These are phyloP conservation scores for Candida freyschussii DNA, from an alignment of 1,139 yeast genomes.

Conservation along the genomic window DNA sequence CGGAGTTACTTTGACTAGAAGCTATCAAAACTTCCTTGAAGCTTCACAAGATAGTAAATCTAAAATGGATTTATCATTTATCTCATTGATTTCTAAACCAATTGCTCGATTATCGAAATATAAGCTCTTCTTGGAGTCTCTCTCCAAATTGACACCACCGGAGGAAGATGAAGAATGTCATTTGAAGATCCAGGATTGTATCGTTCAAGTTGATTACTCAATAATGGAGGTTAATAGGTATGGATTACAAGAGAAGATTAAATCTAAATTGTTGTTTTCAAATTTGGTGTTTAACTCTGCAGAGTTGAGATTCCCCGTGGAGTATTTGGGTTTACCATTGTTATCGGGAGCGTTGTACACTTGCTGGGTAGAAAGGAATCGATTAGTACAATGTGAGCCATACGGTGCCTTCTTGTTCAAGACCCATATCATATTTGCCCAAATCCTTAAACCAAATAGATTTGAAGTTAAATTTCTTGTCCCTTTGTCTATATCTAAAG, in stretches of 20 bases:
- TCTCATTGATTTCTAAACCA: conserved; percentile 51
- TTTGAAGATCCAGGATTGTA: conserved; percentile 20
- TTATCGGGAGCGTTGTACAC: conserved; percentile 38
- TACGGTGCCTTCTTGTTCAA: conserved; percentile 46
- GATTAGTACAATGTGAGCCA: conserved; percentile 23
- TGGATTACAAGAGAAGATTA: conserved; percentile 22
- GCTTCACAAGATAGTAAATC: conserved; percentile 35
- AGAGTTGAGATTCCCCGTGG: conserved; percentile 25
- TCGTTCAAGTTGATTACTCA: conserved; percentile 21
- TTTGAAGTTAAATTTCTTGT: conserved; percentile 41
- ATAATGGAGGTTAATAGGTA: conserved; percentile 23
- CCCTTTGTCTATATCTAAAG: conserved; percentile 38
- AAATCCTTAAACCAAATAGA: conserved; percentile 24
- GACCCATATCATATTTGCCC: conserved; percentile 40
- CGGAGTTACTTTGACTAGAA: conserved; percentile 25
- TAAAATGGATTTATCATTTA: conserved; percentile 41
- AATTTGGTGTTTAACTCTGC: conserved; percentile 13
- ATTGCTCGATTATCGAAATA: conserved; percentile 48
- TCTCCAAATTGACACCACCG: conserved; percentile 27
- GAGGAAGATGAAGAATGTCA: conserved; percentile 23
- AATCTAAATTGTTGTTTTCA: conserved; percentile 14
- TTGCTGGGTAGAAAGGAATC: conserved; percentile 34
- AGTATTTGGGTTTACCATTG: conserved; percentile 39
- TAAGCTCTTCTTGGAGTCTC: conserved; percentile 41
- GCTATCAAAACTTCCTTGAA: conserved; percentile 39